Percentiles rank a stretch among this genome's conserved stretches.
phyloP scores from a whole-genome alignment of 1,284 basidiomycete species.

The Leccinum pseudoinsigne region DNA sequence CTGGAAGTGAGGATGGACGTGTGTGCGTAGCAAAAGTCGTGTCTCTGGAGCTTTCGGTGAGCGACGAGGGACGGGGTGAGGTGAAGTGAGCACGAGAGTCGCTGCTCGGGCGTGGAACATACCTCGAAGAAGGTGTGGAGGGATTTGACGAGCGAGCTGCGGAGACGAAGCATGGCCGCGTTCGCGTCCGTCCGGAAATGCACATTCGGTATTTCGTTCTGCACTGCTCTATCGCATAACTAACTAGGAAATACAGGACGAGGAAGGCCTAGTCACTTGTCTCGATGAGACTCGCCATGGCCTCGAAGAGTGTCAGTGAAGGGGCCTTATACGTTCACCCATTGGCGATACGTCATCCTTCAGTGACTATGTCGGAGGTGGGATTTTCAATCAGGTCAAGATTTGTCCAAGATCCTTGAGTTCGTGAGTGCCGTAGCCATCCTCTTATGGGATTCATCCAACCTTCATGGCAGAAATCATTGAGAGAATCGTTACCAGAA shows the following conservation, averaged over 20 bases:
- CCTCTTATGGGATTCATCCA: not conserved
- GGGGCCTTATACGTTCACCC: slow-evolving; percentile 91
- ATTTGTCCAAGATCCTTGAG: slow-evolving; percentile 91
- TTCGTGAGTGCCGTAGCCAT: slow-evolving; percentile 61
- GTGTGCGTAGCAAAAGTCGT: slow-evolving; percentile 81
- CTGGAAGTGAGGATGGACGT: slow-evolving; percentile 89
- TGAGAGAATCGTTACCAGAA: slow-evolving; percentile 79
- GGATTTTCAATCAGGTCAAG: slow-evolving; percentile 98
- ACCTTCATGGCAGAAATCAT: slow-evolving; percentile 71
- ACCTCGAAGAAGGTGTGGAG: slow-evolving; percentile 72
- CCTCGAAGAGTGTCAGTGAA: slow-evolving; percentile 70
- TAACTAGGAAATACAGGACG: slow-evolving; percentile 49
- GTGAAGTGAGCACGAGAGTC: slow-evolving; percentile 1
- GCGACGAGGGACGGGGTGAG: not conserved
- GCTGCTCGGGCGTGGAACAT: slow-evolving; percentile 20
- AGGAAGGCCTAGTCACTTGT: slow-evolving; percentile 94
- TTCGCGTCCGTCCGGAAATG: slow-evolving; percentile 70
- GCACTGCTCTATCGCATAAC: not conserved
- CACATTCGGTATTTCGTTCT: slow-evolving; percentile 12
- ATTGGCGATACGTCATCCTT: slow-evolving; percentile 88
- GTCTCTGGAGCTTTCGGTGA: slow-evolving; percentile 42
- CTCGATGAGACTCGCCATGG: slow-evolving; percentile 96
- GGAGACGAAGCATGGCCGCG: slow-evolving; percentile 73
- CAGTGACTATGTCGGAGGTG: slow-evolving; percentile 86
- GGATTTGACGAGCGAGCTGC: slow-evolving; percentile 56